These are phyloP conservation scores for Pseudozyma sp. DNA, from an alignment of 1,284 basidiomycete genomes.

Conservation along the genomic window DNA sequence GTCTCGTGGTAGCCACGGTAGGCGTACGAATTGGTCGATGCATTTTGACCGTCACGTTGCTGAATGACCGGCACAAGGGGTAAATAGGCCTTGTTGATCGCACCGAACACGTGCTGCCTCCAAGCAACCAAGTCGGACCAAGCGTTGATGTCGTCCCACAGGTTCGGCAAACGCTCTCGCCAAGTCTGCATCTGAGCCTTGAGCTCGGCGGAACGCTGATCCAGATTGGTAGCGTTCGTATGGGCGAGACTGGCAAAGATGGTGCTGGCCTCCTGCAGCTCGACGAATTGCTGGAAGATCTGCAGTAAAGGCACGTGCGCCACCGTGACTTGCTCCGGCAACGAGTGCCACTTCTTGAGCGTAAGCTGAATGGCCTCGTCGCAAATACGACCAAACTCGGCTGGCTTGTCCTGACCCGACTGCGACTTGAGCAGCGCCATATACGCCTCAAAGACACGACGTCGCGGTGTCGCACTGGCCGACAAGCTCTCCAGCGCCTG, in stretches of 20 bases:
- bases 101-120: constrained; percentile 88
- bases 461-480: constrained; percentile 89
- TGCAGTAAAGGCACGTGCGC: constrained; percentile 95
- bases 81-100: constrained; percentile 97
- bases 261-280: constrained; percentile 86
- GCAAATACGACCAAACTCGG: constrained; percentile 74
- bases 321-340: constrained; percentile 85
- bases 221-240: constrained; percentile 89
- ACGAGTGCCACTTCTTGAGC: constrained; percentile 92
- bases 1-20: constrained; percentile 99
- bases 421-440: constrained; percentile 79
- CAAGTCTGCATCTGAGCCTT: constrained; percentile 80
- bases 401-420: constrained; percentile 57
- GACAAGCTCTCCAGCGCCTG: constrained; percentile 84
- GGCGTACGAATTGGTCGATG: constrained; percentile 79
- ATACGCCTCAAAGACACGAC: constrained; percentile 95
- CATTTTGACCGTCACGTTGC: constrained; percentile 73
- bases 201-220: constrained; percentile 92
- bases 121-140: constrained; percentile 99
- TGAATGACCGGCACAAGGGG: constrained; percentile 75
- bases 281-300: constrained; percentile 99
- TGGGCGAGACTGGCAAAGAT: constrained; percentile 88
- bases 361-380: constrained; percentile 98
- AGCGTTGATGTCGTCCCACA: constrained; percentile 96
- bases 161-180: constrained; percentile 95